Evolutionary conservation across 2,329 filamentous ascomycete genomes (phyloP).

Genomic region (Tothia fuscella): DNA sequence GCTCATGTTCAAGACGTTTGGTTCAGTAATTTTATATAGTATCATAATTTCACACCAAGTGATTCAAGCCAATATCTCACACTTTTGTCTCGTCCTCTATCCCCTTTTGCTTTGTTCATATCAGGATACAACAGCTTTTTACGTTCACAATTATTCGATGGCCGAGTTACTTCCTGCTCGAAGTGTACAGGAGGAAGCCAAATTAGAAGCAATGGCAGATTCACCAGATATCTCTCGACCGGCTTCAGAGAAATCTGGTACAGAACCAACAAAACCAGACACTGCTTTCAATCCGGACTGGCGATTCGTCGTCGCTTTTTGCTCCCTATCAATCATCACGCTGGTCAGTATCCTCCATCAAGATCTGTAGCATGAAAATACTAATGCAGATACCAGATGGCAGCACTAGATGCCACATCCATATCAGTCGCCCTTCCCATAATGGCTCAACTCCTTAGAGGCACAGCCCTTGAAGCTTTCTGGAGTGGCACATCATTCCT

Average conservation of each 20-base stretch:
- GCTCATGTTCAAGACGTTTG: too few species aligned
- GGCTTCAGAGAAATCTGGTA: conserved; percentile 1
- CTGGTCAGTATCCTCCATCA: too few species aligned
- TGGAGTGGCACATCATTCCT: conserved; percentile 31
- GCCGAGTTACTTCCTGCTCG: too few species aligned
- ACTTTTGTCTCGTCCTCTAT: too few species aligned
- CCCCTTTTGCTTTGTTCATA: too few species aligned
- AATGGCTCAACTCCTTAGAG: conserved; percentile 24
- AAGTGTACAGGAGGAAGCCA: too few species aligned
- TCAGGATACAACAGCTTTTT: too few species aligned
- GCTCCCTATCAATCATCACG: conserved; percentile 41
- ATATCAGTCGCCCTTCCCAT: conserved; percentile 47
- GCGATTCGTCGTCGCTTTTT: conserved; percentile 37
- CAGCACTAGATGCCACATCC: conserved; percentile 54
- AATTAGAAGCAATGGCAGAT: conserved; percentile 1
- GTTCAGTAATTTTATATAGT: too few species aligned
- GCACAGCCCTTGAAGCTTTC: conserved; percentile 29
- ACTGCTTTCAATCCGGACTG: conserved; percentile 17
- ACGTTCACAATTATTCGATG: too few species aligned
- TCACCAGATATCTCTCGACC: neutral
- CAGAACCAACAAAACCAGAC: neutral
- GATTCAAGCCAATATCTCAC: too few species aligned
- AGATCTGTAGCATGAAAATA: neutral
- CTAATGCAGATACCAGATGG: conserved; percentile 40
- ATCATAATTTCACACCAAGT: too few species aligned